phyloP scores from a whole-genome alignment of 306 rosid genomes.

The cucumber (Cucumis sativus) region Cucumber_9930_V3 NC_026660.2:15845501-15846000 shows the following conservation, averaged over 20 bases:
- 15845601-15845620: conserved; percentile 1
- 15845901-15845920: no score
- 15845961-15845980: no score
- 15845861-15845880: no score
- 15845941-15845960: no score
- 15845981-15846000: no score
- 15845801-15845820: no score
- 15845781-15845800: no score
- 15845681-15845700: neutral
- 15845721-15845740: neutral
- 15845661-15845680: neutral
- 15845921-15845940: no score
- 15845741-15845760: neutral
- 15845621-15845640: neutral
- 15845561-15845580: neutral
- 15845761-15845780: neutral
- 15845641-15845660: neutral
- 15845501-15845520: neutral
- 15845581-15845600: neutral
- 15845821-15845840: neutral
- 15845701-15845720: neutral
- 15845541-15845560: neutral
- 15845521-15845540: neutral
- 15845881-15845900: no score
- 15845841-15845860: neutral